These are phyloP conservation scores for Glebionis coronaria DNA, from an alignment of 129 eudicot species.

Conservation along the genomic window DNA sequence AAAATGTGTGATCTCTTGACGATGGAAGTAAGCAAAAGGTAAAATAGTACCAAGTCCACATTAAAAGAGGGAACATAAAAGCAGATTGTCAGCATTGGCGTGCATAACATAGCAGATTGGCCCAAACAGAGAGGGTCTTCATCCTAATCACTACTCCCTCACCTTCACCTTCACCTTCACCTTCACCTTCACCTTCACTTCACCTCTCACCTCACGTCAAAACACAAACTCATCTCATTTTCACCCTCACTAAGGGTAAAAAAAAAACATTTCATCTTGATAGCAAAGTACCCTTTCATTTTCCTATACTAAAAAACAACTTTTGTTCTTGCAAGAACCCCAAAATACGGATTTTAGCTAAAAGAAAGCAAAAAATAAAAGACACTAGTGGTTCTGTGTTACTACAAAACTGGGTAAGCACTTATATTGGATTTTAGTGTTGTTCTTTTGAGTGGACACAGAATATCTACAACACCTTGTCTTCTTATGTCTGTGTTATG, in stretches of 20 bases:
- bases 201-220: too few relatives aligned
- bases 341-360: constrained; percentile 25
- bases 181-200: too few relatives aligned
- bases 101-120: constrained; percentile 62
- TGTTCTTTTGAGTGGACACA: constrained; percentile 39
- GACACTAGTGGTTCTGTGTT: constrained; percentile 31
- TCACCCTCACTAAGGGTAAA: too few relatives aligned
- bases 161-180: background rate
- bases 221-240: too few relatives aligned
- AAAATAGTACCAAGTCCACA: constrained; percentile 30
- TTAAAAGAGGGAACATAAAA: constrained; percentile 36
- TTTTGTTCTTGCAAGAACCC: constrained; percentile 13
- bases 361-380: constrained; percentile 23
- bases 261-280: constrained; percentile 6
- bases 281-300: constrained; percentile 23
- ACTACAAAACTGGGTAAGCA: constrained; percentile 49
- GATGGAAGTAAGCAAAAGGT: background rate
- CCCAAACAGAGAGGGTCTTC: constrained; percentile 35
- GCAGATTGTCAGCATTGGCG: constrained; percentile 74
- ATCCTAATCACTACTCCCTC: constrained; percentile 44
- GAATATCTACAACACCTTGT: constrained; percentile 43
- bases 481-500: constrained; percentile 39
- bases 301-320: background rate
- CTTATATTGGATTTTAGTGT: constrained; percentile 38
- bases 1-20: too few relatives aligned